Percentiles rank a stretch among this genome's conserved stretches.
Conservation (phyloP, 768 basidiomycete genomes). For the Trametes villosa region DNA sequence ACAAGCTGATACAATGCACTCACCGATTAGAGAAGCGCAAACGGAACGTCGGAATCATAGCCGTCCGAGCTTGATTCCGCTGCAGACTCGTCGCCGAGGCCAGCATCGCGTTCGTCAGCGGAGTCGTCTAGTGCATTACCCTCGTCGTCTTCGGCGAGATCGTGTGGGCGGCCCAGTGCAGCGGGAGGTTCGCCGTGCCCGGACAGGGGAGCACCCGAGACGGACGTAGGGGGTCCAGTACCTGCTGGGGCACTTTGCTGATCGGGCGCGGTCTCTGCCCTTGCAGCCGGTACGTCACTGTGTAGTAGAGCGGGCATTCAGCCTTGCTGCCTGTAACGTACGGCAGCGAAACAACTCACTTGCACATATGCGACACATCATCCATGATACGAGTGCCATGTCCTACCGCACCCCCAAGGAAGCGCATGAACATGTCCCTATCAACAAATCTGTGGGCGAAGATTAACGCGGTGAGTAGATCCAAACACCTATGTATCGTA, state of each 20-base stretch:
- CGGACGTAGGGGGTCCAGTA: too few relatives aligned
- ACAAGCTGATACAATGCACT: too few relatives aligned
- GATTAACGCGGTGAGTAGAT: background rate
- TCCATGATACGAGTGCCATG: conserved; percentile 12
- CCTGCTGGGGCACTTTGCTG: too few relatives aligned
- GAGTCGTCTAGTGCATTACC: too few relatives aligned
- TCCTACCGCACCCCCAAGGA: conserved; percentile 29
- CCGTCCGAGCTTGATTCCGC: background rate
- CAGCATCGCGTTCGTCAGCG: background rate
- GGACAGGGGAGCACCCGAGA: too few relatives aligned
- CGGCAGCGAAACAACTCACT: background rate
- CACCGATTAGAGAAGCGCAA: background rate
- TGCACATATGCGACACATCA: background rate
- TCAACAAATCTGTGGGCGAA: conserved; percentile 30
- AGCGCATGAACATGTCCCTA: conserved; percentile 33
- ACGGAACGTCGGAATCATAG: conserved; percentile 1
- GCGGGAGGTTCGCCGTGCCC: too few relatives aligned
- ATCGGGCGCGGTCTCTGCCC: too few relatives aligned
- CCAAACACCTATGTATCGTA: background rate
- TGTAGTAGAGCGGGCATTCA: background rate
- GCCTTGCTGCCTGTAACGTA: background rate
- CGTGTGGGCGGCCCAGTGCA: too few relatives aligned
- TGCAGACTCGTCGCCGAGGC: background rate
- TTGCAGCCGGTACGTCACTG: too few relatives aligned
- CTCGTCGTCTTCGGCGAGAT: too few relatives aligned